Conservation (phyloP, 345 rosid species). For the Ceriops zippeliana region DNA sequence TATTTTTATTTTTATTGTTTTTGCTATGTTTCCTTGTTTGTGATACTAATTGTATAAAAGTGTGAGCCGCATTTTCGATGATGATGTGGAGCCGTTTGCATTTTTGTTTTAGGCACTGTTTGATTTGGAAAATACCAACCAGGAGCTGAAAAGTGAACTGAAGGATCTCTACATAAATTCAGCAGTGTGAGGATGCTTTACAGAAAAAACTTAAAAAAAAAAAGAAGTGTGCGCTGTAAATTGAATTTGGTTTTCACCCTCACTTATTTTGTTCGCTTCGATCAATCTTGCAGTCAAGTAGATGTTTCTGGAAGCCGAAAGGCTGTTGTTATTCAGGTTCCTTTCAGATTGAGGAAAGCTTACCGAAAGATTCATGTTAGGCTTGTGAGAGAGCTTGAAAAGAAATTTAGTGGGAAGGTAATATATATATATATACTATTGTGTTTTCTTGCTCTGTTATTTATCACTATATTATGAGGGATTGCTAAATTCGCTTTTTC, state of each 20-base stretch:
- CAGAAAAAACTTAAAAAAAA: too few species aligned
- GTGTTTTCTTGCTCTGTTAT: not conserved
- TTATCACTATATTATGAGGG: too few species aligned
- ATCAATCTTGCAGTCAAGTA: constrained; percentile 49
- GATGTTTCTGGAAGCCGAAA: constrained; percentile 75
- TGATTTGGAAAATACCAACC: constrained; percentile 77
- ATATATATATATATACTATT: not conserved
- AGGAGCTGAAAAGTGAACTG: constrained; percentile 77
- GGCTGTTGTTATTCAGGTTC: constrained; percentile 72
- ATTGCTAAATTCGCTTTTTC: too few species aligned
- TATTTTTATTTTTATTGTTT: too few species aligned
- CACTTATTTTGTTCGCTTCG: not conserved
- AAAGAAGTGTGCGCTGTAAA: not conserved
- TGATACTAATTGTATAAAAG: not conserved
- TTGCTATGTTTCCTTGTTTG: not conserved
- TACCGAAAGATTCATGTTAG: constrained; percentile 69
- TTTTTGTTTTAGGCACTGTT: constrained; percentile 51
- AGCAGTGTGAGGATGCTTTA: constrained; percentile 50
- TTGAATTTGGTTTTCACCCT: not conserved
- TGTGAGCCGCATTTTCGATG: not conserved
- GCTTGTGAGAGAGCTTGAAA: constrained; percentile 87
- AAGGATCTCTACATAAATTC: constrained; percentile 79
- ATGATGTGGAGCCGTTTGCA: not conserved
- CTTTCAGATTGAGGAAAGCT: constrained; percentile 78
- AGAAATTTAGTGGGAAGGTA: constrained; percentile 90